These are phyloP conservation scores for Mycena epipterygia DNA, from an alignment of 768 basidiomycete genomes.

Conservation along the genomic window DNA sequence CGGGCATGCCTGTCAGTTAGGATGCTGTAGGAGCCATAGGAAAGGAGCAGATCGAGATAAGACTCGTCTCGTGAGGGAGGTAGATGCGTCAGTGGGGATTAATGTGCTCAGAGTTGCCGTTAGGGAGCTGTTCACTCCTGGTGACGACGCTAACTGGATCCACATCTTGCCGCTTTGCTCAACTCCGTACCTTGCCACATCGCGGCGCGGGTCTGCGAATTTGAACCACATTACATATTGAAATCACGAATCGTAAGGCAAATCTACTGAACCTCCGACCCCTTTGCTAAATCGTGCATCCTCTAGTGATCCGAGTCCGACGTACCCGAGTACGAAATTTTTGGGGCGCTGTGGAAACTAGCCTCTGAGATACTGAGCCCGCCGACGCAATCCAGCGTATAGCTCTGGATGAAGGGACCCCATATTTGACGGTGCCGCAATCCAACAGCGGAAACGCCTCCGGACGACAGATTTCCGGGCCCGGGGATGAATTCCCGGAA, in stretches of 20 bases:
- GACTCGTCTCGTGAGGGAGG: slow-evolving; percentile 1
- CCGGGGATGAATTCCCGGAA: slow-evolving; percentile 24
- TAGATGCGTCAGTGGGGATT: slow-evolving; percentile 22
- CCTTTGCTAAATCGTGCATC: slow-evolving; percentile 20
- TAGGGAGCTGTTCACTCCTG: background rate
- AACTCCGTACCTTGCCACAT: background rate
- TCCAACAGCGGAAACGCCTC: slow-evolving; percentile 34
- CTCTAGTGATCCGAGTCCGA: slow-evolving; percentile 25
- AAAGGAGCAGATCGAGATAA: background rate
- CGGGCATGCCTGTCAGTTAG: background rate
- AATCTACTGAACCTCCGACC: background rate
- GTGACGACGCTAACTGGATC: slow-evolving; percentile 2
- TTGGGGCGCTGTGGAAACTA: background rate
- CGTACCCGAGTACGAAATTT: slow-evolving; percentile 27
- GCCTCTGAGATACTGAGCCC: background rate
- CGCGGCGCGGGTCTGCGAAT: background rate
- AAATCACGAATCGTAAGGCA: slow-evolving; percentile 15
- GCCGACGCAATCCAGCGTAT: background rate
- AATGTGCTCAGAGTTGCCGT: slow-evolving; percentile 1
- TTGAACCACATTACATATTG: background rate
- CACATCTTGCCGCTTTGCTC: background rate
- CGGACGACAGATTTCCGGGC: slow-evolving; percentile 29
- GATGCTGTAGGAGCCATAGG: no score
- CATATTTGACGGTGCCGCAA: slow-evolving; percentile 30
- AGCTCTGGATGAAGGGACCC: background rate